A percentile compares a stretch with the other conserved stretches of the same genome.
phyloP scores from a whole-genome alignment of 805 yeast genomes.

The Yamadazyma tumulicola region DNA sequence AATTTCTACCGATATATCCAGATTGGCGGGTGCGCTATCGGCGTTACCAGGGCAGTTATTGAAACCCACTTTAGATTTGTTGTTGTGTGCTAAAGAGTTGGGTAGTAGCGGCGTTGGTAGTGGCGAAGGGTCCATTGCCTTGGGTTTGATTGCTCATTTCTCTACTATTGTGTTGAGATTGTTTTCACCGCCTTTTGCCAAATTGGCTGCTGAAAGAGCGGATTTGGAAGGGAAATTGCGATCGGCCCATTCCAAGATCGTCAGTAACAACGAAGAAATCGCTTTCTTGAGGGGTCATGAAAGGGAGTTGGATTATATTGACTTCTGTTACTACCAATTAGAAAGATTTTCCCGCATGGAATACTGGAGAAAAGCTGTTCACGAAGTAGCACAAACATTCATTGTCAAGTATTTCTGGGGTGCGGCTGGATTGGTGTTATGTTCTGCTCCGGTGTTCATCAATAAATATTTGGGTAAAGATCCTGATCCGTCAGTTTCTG shows the following conservation, averaged over 20 bases:
- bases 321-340: conserved; percentile 74
- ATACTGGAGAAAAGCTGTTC: conserved; percentile 69
- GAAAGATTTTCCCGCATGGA: conserved; percentile 75
- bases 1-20: conserved; percentile 73
- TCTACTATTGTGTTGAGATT: conserved; percentile 71
- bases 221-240: conserved; percentile 82
- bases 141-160: conserved; percentile 76
- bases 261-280: conserved; percentile 78
- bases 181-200: conserved; percentile 89
- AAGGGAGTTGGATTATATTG: conserved; percentile 73
- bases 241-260: conserved; percentile 76
- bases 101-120: conserved; percentile 61
- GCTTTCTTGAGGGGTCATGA: conserved; percentile 81
- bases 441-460: conserved; percentile 85
- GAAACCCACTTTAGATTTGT: conserved; percentile 77
- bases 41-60: conserved; percentile 77
- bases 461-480: conserved; percentile 47
- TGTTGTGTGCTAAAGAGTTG: conserved; percentile 76
- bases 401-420: conserved; percentile 94
- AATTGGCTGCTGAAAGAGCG: conserved; percentile 70
- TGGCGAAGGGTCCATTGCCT: conserved; percentile 72
- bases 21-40: conserved; percentile 69
- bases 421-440: conserved; percentile 84
- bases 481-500: conserved; percentile 51
- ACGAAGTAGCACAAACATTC: conserved; percentile 83